Evolutionary conservation across 1,284 basidiomycete species (phyloP), one percentile per base, ranked within the genome.

Genomic region (Fomitopsis schrenkii): DNA sequence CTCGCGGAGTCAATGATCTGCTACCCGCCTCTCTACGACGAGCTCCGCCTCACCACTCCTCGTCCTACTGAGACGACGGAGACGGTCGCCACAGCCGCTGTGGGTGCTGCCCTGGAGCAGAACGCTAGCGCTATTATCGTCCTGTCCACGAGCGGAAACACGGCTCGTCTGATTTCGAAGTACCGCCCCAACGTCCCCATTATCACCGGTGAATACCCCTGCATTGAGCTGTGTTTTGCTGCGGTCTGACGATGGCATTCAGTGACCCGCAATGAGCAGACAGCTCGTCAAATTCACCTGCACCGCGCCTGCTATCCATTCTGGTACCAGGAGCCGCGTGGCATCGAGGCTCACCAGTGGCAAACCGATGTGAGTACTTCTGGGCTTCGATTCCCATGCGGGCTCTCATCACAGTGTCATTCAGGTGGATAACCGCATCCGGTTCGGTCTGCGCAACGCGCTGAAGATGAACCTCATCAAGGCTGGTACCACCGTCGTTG

Each of bases 241-340:
- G 7, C 5, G n/a, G 28, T 59, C 42, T 30, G 19, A 48, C 59
- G 64, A 68, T 44, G 28, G 50, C 15, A 14, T 60, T 56, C 72
- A 94, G 95, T 99, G 62, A 99, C 97, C 61, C 93, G 97, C 70
- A 97, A 95, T 77, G 85, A 93, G 75, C 93, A 97, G 79, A 98
- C 97, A 19, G 87, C 97, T 9, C 93, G 97, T 68, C 97, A 98
- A 78, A 92, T 97, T 69, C 97, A 99, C 80, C 81, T 99, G 68
- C 93, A 98, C 82, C 90, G 97, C 67, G 97, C 95, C 65, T 94
- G 93, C 78, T 99, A 99, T 79, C 96, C 97, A 38, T 95, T 98
- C 86, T 93, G 89, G 87, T 99, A 98, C 83, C 83, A 91, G 44
- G 94, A 97, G 79, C 90, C 95, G 26, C 86, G 96, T 62, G 95